Evolutionary conservation across 2,329 filamentous ascomycete genomes (phyloP).

Genomic region (Arthroderma sp.): DNA sequence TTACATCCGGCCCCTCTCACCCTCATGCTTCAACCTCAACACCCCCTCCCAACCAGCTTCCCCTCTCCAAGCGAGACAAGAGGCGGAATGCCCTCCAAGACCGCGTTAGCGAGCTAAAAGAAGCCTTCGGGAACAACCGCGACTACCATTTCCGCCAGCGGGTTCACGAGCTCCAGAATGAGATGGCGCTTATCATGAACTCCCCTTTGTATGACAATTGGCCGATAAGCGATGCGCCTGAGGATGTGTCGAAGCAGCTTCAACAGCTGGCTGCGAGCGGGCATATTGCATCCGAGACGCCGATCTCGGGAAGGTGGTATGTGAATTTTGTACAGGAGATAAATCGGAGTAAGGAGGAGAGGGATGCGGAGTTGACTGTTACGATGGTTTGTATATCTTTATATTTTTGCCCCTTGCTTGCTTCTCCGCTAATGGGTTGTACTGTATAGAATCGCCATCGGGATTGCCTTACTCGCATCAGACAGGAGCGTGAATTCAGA

Average conservation of each 20-base stretch:
- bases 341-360: slow-evolving; percentile 75
- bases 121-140: slow-evolving; percentile 65
- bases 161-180: slow-evolving; percentile 79
- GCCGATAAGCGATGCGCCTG: slow-evolving; percentile 51
- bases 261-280: slow-evolving; percentile 42
- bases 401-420: not conserved
- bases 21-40: slow-evolving; percentile 2
- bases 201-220: slow-evolving; percentile 66
- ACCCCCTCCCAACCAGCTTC: slow-evolving; percentile 21
- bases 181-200: slow-evolving; percentile 72
- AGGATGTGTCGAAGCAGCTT: slow-evolving; percentile 54
- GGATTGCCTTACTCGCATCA: slow-evolving; percentile 41
- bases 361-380: slow-evolving; percentile 69
- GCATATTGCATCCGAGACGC: slow-evolving; percentile 57
- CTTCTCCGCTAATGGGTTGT: slow-evolving; percentile 4
- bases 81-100: slow-evolving; percentile 72
- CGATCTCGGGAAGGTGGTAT: slow-evolving; percentile 64
- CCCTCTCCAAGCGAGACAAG: slow-evolving; percentile 74
- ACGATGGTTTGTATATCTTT: slow-evolving; percentile 49
- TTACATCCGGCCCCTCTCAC: slow-evolving; percentile 5
- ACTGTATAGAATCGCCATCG: slow-evolving; percentile 42
- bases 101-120: slow-evolving; percentile 60
- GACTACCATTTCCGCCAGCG: slow-evolving; percentile 80
- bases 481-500: slow-evolving; percentile 45
- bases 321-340: slow-evolving; percentile 73